phyloP scores from a whole-genome alignment of 495 filamentous ascomycete species.

The Trichoderma parareesei region DNA sequence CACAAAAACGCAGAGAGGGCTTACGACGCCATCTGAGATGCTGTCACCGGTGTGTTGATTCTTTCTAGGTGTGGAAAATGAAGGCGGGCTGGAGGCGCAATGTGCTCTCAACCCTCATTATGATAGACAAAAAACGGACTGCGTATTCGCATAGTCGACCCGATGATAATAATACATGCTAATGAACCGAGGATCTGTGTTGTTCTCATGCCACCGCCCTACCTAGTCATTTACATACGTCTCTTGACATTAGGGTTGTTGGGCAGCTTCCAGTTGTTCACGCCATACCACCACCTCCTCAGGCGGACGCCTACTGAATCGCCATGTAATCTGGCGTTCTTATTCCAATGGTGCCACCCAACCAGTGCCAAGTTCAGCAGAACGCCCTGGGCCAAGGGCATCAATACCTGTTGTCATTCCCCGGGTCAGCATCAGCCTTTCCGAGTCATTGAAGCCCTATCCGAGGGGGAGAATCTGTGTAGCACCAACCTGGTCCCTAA shows the following conservation, averaged over 20 bases:
- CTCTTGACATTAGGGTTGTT: constrained; percentile 26
- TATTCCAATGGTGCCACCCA: constrained; percentile 83
- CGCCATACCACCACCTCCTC: constrained; percentile 82
- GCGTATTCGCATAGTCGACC: neutral
- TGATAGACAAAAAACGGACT: neutral
- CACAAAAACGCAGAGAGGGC: neutral
- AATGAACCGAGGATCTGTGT: neutral
- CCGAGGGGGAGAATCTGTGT: constrained; percentile 15
- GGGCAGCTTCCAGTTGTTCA: constrained; percentile 65
- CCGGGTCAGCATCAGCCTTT: neutral
- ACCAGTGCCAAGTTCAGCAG: constrained; percentile 71
- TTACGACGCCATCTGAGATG: neutral
- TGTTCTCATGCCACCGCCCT: neutral
- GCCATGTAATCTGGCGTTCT: constrained; percentile 59
- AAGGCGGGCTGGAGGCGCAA: neutral
- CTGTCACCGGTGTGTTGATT: neutral
- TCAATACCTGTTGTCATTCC: constrained; percentile 50
- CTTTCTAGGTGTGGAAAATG: neutral
- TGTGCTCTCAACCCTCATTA: neutral
- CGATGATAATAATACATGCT: neutral
- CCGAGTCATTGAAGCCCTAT: neutral
- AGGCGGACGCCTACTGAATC: constrained; percentile 60
- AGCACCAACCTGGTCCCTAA: constrained; percentile 67
- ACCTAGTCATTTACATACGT: constrained; percentile 24
- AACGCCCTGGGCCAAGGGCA: constrained; percentile 75